Evolutionary conservation across 2,329 filamentous ascomycete species (phyloP).

Genomic region (Xylaria sp.): DNA sequence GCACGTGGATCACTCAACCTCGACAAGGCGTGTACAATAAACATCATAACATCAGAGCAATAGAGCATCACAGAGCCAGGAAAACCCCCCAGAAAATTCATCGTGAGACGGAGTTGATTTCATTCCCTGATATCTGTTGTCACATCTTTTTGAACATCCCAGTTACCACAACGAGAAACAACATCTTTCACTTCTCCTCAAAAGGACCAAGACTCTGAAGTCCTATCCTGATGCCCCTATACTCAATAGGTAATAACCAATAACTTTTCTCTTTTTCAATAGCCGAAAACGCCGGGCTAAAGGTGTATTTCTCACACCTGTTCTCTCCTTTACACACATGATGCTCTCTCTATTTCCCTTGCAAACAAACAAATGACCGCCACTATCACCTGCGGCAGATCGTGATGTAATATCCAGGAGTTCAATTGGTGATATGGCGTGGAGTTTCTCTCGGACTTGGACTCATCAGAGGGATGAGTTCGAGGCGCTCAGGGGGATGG

Average conservation of each 20-base stretch:
- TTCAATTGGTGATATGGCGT: not conserved
- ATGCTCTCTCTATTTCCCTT: slow-evolving; percentile 1
- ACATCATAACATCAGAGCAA: not conserved
- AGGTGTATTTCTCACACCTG: slow-evolving; percentile 1
- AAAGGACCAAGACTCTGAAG: not conserved
- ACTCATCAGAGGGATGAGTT: not conserved
- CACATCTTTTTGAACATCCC: not conserved
- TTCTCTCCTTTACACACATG: not conserved
- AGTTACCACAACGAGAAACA: not conserved
- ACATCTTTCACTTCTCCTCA: not conserved
- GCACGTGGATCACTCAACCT: not conserved
- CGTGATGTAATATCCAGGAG: not conserved
- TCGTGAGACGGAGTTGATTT: not conserved
- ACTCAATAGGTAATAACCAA: not conserved
- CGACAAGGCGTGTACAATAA: not conserved
- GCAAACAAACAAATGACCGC: slow-evolving; percentile 12
- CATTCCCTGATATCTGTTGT: not conserved
- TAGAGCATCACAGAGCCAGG: not conserved
- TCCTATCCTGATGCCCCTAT: not conserved
- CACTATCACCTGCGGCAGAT: not conserved
- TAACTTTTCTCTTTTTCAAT: slow-evolving; percentile 2
- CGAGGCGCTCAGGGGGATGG: not conserved
- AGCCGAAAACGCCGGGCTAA: slow-evolving; percentile 15
- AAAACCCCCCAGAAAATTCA: not conserved
- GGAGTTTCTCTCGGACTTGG: not conserved